A percentile compares a stretch with the other conserved stretches of the same genome.
phyloP scores from a whole-genome alignment of 2,329 filamentous ascomycete genomes.

The Penicillium sp. region DNA sequence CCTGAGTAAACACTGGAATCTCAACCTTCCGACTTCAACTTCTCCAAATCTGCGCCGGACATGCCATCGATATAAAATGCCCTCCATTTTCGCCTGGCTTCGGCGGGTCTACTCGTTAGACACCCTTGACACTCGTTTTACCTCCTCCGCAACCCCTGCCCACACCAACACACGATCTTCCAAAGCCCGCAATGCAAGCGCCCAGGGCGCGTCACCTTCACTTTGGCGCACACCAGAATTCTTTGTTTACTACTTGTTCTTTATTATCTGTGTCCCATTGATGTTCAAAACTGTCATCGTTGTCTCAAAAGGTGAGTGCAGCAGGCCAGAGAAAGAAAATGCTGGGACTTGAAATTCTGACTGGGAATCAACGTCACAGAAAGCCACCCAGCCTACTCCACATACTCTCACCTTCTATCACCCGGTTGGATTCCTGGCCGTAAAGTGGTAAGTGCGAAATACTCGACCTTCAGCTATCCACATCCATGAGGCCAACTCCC shows the following conservation, averaged over 20 bases:
- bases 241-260: slow-evolving; percentile 72
- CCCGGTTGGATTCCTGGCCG: slow-evolving; percentile 90
- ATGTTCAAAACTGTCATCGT: slow-evolving; percentile 92
- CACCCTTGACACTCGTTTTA: slow-evolving; percentile 71
- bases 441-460: slow-evolving; percentile 66
- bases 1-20: slow-evolving; percentile 23
- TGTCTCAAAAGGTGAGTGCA: slow-evolving; percentile 72
- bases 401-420: slow-evolving; percentile 69
- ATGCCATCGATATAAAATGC: slow-evolving; percentile 45
- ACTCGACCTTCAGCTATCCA: neutral
- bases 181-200: slow-evolving; percentile 40
- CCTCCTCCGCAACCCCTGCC: slow-evolving; percentile 69
- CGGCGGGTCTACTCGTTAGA: slow-evolving; percentile 62
- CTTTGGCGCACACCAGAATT: slow-evolving; percentile 89
- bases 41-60: slow-evolving; percentile 15
- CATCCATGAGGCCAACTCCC: neutral
- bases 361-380: slow-evolving; percentile 51
- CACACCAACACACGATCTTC: slow-evolving; percentile 53
- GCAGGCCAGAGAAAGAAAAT: neutral
- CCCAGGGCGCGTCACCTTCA: slow-evolving; percentile 57
- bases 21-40: slow-evolving; percentile 13
- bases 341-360: slow-evolving; percentile 15
- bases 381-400: slow-evolving; percentile 75
- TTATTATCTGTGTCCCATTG: slow-evolving; percentile 66
- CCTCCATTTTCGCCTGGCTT: slow-evolving; percentile 48